Percentiles rank a stretch among this genome's conserved stretches.
Evolutionary conservation across 345 rosid species (phyloP).

Genomic region (Hypericum perforatum): DNA sequence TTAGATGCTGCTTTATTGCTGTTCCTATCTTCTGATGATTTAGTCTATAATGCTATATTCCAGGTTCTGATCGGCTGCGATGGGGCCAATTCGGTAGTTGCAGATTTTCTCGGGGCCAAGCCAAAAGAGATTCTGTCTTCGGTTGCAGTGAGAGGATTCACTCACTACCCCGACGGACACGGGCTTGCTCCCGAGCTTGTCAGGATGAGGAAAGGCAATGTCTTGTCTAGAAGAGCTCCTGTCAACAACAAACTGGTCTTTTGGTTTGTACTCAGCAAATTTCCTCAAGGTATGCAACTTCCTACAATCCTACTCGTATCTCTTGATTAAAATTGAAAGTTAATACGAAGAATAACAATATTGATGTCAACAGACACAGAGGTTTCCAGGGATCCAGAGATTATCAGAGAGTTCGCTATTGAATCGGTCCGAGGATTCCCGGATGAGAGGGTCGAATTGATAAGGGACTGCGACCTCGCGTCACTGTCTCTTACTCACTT

Average conservation of each 20-base stretch:
- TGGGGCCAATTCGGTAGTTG: conserved; percentile 37
- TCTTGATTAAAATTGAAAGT: too few species aligned
- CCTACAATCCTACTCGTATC: too few species aligned
- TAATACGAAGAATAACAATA: too few species aligned
- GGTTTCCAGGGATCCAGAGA: conserved; percentile 20
- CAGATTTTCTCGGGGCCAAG: conserved; percentile 27
- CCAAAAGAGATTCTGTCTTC: conserved; percentile 22
- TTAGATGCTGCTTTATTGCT: too few species aligned
- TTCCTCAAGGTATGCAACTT: conserved; percentile 9
- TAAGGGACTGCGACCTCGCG: conserved; percentile 22
- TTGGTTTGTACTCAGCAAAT: conserved; percentile 26
- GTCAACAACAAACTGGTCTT: conserved; percentile 20
- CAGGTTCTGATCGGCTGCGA: conserved; percentile 50
- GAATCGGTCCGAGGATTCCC: conserved; percentile 28
- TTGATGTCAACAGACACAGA: conserved; percentile 10
- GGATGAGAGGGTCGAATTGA: conserved; percentile 28
- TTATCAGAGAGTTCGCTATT: conserved; percentile 16
- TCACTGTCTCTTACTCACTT: conserved; percentile 27
- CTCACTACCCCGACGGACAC: conserved; percentile 33
- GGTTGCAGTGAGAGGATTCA: conserved; percentile 37
- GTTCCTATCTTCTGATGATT: too few species aligned
- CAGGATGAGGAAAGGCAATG: conserved; percentile 10
- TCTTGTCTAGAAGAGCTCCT: conserved; percentile 28
- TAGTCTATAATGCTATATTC: conserved; percentile 21
- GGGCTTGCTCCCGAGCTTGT: conserved; percentile 22